Base-by-base conservation (phyloP, 257 asterid genomes). In the Hygrophila difformis region DNA sequence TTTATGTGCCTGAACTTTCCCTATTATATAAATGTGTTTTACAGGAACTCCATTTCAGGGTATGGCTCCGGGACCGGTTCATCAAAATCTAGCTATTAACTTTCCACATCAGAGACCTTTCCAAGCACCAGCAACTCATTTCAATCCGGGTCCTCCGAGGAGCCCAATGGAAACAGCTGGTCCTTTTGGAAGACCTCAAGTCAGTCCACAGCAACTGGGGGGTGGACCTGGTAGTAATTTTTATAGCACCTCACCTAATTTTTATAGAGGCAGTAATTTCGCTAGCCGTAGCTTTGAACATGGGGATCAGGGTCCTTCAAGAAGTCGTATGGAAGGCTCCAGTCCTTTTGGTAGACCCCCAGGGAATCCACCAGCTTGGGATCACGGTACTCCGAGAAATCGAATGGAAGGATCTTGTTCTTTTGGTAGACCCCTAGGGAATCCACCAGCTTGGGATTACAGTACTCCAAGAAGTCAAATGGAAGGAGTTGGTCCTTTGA, bases 11-110 rank as follows among this genome's bases (percentile, higher is more conserved):
- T 16, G 41, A 6, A 38, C 33, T 21, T 44, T 42, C 51, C 11
- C 12, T 9, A 19, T 24, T 46, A 45, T 44, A 20, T 28, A 33
- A 12, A 5, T 31, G 24, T 33, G 9, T 35, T 59, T 23, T 23
- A 46, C 72, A 69, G 86, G 89, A 56, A 73, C 78, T n/a, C 10
- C 39, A 22, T 35, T 45, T 43, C 71, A 58, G 31, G 55, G 60
- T 17, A 21, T 21, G 64, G 29, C 60, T 52, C 67, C 56, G 2
- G 20, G 47, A 11, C 64, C 78, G 8, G 51, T 56, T 22, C 63
- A 71, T 69, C 84, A 55, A 29, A 18, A 62, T 49, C 74, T 70
- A 40, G 49, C 58, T n/a, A 43, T 35, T 49, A 62, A 65, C 64
- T 31, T 61, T 53, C 69, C 73, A 0, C 69, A 61, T 20, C 71